Conservation (phyloP, 169 alveolate species). For the Amoebophrya sp. region DNA sequence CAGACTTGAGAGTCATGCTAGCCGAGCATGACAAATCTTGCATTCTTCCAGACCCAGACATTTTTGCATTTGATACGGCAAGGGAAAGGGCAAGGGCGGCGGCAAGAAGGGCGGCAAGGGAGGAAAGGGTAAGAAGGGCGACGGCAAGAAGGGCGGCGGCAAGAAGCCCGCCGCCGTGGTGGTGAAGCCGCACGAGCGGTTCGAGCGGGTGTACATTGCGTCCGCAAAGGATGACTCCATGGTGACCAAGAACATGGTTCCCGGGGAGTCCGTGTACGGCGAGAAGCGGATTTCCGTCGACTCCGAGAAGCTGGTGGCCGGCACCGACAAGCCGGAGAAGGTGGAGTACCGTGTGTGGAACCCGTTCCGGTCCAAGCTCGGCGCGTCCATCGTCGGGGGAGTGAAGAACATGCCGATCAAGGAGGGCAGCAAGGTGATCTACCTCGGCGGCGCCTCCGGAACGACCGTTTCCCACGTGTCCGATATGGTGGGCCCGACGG, state of each 20-base stretch:
- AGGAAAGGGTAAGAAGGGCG: conserved; percentile 39
- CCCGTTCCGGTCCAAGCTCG: conserved; percentile 96
- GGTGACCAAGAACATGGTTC: conserved; percentile 87
- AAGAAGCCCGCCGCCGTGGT: conserved; percentile 69
- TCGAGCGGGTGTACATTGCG: conserved; percentile 90
- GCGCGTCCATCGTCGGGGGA: conserved; percentile 96
- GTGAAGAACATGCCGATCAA: conserved; percentile 92
- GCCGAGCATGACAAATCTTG: too few species aligned
- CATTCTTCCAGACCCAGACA: too few species aligned
- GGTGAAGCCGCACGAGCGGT: conserved; percentile 86
- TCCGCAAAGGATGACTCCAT: conserved; percentile 91
- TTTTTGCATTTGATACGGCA: conserved; percentile 37
- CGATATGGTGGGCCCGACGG: conserved; percentile 94
- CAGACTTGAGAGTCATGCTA: too few species aligned
- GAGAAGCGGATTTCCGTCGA: conserved; percentile 90
- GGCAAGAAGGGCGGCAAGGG: conserved; percentile 36
- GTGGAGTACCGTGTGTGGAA: conserved; percentile 98
- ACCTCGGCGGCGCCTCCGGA: conserved; percentile 64
- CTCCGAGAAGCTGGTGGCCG: background rate
- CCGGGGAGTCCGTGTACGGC: conserved; percentile 96
- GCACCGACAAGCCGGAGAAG: conserved; percentile 19
- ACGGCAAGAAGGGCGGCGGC: conserved; percentile 33
- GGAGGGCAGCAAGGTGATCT: conserved; percentile 94
- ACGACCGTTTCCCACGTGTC: conserved; percentile 97
- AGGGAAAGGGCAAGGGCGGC: conserved; percentile 35